These are phyloP conservation scores for Vanderwaltozyma polyspora DNA, from an alignment of 805 yeast species.

Conservation along the genomic window DNA sequence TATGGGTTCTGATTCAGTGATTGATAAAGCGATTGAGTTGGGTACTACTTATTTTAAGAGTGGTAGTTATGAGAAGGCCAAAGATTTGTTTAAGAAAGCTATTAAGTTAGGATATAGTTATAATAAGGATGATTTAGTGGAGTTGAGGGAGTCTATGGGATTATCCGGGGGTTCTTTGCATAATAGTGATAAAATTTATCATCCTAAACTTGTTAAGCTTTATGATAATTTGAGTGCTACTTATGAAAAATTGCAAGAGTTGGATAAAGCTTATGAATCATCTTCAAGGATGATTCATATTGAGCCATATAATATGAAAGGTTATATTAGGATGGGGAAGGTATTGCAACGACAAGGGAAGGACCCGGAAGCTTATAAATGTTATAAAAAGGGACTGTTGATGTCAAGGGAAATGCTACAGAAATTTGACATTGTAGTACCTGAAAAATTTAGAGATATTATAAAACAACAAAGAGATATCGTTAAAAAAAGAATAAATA, in stretches of 20 bases:
- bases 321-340: constrained; percentile 21
- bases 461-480: constrained; percentile 10
- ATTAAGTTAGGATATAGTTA: constrained; percentile 17
- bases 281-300: constrained; percentile 13
- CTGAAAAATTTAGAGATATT: constrained; percentile 8
- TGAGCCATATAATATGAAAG: constrained; percentile 20
- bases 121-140: constrained; percentile 9
- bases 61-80: constrained; percentile 18
- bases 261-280: constrained; percentile 14
- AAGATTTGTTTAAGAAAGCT: constrained; percentile 20
- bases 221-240: constrained; percentile 22
- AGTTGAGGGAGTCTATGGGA: constrained; percentile 2
- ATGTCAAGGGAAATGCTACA: constrained; percentile 7
- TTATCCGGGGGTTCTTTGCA: neutral
- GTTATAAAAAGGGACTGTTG: constrained; percentile 12
- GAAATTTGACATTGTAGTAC: constrained; percentile 5
- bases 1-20: no score
- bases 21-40: constrained; percentile 20
- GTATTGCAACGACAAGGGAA: constrained; percentile 13
- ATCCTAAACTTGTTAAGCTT: constrained; percentile 19
- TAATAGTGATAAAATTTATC: constrained; percentile 6
- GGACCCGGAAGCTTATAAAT: constrained; percentile 14
- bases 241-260: constrained; percentile 19
- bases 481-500: constrained; percentile 7
- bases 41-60: constrained; percentile 19